A percentile compares a stretch with the other conserved stretches of the same genome.
Conservation (phyloP, 1,284 basidiomycete species). For the Rhizoctonia solani region DNA sequence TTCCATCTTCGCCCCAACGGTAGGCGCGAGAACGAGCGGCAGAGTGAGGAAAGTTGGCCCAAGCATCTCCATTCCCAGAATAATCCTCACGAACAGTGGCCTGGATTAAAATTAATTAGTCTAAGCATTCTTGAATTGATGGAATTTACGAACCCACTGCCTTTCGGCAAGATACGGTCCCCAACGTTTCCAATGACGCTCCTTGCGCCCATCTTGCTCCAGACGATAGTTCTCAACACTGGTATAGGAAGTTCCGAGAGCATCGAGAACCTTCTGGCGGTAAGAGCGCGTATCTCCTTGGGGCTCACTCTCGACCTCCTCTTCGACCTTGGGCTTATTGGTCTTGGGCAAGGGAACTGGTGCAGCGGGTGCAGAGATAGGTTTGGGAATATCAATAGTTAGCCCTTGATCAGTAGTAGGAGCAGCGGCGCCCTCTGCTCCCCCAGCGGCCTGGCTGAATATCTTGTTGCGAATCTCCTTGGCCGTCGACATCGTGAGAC, state of each 20-base stretch:
- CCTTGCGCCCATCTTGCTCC: constrained; percentile 65
- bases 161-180: constrained; percentile 96
- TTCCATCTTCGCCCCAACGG: constrained; percentile 98
- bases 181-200: constrained; percentile 96
- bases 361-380: constrained; percentile 45
- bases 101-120: constrained; percentile 13
- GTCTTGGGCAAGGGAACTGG: constrained; percentile 34
- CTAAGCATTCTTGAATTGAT: constrained; percentile 29
- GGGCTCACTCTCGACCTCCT: constrained; percentile 41
- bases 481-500: constrained; percentile 47
- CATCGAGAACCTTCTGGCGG: constrained; percentile 62
- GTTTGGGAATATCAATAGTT: constrained; percentile 80
- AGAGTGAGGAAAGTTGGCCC: constrained; percentile 97
- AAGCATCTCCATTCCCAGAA: constrained; percentile 93
- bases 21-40: constrained; percentile 93
- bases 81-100: constrained; percentile 98
- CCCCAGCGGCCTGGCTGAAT: constrained; percentile 56
- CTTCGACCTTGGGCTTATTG: constrained; percentile 28
- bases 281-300: constrained; percentile 49
- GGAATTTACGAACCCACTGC: constrained; percentile 79
- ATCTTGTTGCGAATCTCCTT: constrained; percentile 77
- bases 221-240: constrained; percentile 74
- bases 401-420: constrained; percentile 54
- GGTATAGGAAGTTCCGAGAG: constrained; percentile 62
- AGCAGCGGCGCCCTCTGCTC: constrained; percentile 33